Base-by-base conservation (phyloP, 345 rosid genomes). In the Melaleuca quinquenervia region DNA sequence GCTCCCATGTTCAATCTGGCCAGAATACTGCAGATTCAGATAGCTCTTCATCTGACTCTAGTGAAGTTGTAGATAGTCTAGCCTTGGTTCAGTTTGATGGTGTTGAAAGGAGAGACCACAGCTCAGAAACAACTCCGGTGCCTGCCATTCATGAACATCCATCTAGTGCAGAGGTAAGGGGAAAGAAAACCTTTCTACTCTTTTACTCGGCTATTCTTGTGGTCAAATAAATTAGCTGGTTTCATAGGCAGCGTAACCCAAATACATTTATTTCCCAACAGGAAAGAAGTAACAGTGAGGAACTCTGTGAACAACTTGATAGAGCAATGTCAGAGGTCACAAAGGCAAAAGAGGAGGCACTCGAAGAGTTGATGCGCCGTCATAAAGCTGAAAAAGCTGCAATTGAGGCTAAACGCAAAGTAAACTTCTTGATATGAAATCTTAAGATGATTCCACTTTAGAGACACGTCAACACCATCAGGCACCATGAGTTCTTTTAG, bases 361-460 rank as follows among this genome's bases (percentile, higher is more conserved):
- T 83, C 53, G 90, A 89, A 62, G 98, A 94, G 92, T 90, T 88
- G 60, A 50, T 87, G n/a, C 88, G 92, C 91, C 92, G 93, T 70
- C 87, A 87, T 48, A 89, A 92, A 90, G 94, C 96, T 74, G 98
- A 97, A 89, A 95, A 90, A 62, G 93, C 89, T 50, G 96, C 95
- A 82, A 86, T 92, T 87, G 98, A 93, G 84, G 95, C 98, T 84
- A 91, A 91, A 51, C 91, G 85, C 88, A 94, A 86, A 95, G 98
- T 96, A 89, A 85, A 49, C 18, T 27, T 52, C 85, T 56, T 52
- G 20, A 52, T 62, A 44, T 75, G 82, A 26, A 3, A 49, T 55
- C 53, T 44, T 22, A 14, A 0, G 76, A 64, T 64, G 45, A 32
- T 64, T 32, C 22, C 44, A 29, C 29, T 32, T 11, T 64, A 15